Conservation (phyloP, 331 rosid genomes). For the Telfairia occidentalis region DNA sequence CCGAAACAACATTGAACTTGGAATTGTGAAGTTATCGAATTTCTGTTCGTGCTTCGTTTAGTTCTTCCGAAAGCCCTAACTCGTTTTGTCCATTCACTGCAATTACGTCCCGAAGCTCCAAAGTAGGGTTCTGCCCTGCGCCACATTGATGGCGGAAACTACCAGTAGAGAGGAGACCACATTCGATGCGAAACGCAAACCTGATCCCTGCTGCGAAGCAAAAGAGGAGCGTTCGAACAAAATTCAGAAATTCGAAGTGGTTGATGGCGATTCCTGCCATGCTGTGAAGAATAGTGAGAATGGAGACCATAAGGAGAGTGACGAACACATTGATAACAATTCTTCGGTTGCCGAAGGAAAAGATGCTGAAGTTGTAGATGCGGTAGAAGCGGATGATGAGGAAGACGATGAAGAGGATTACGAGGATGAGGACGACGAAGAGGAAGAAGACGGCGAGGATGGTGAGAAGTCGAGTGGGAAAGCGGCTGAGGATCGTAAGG, state of each 20-base stretch:
- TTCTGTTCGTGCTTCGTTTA: not conserved
- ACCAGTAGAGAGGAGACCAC: constrained; percentile 31
- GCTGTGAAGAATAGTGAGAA: not conserved
- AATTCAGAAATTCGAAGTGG: constrained; percentile 29
- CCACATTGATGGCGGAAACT: constrained; percentile 51
- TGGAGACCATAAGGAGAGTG: constrained; percentile 4
- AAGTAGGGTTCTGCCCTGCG: constrained; percentile 7
- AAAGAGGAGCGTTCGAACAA: constrained; percentile 33
- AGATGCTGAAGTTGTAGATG: constrained; percentile 7
- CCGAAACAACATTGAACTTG: not conserved
- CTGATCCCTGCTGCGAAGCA: constrained; percentile 30
- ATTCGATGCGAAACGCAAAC: constrained; percentile 55
- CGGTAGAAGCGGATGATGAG: not conserved
- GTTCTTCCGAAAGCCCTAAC: not conserved
- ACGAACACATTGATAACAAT: constrained; percentile 1
- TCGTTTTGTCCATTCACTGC: not conserved
- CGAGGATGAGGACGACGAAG: constrained; percentile 15
- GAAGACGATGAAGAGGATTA: constrained; percentile 8
- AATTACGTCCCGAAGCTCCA: not conserved
- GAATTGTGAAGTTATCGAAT: not conserved
- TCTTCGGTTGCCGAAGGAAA: constrained; percentile 18
- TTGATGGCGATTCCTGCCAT: constrained; percentile 8
- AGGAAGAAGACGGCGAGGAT: constrained; percentile 14
- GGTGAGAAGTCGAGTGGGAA: constrained; percentile 30
- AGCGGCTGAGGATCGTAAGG: constrained; percentile 49